These are phyloP conservation scores for Larix kaempferi DNA, from an alignment of 75 land plant genomes.

Conservation along the genomic window DNA sequence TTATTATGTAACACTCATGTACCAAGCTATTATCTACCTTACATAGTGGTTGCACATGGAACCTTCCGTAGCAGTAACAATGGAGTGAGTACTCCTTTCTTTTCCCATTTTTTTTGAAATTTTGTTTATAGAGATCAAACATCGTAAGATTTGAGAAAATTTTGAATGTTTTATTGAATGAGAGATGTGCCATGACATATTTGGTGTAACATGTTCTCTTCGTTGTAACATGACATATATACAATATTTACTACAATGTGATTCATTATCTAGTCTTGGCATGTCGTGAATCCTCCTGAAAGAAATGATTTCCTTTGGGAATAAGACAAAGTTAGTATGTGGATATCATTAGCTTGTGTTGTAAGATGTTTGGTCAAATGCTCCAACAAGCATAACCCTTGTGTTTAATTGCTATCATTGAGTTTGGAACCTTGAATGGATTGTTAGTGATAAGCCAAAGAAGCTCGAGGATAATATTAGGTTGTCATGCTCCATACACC, in stretches of 20 bases:
- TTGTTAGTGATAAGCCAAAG: no score
- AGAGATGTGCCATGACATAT: neutral
- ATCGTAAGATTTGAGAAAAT: neutral
- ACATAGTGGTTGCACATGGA: conserved; percentile 90
- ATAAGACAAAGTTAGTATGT: no score
- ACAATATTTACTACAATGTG: neutral
- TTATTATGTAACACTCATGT: conserved; percentile 62
- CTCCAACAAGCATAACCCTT: no score
- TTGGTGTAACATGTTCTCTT: neutral
- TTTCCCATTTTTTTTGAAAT: neutral
- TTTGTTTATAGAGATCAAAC: neutral
- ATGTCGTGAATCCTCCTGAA: no score
- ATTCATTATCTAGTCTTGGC: no score
- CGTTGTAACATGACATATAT: neutral
- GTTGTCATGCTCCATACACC: no score
- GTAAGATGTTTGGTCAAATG: no score
- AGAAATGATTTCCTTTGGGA: no score
- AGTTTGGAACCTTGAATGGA: no score
- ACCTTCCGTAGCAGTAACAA: conserved; percentile 48
- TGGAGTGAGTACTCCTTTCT: conserved; percentile 46
- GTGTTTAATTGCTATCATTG: no score
- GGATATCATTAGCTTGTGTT: no score
- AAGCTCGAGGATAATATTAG: no score
- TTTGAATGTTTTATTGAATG: neutral
- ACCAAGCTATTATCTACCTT: conserved; percentile 84